A percentile compares a stretch with the other conserved stretches of the same genome.
Evolutionary conservation across 768 basidiomycete species (phyloP).

Genomic region (Rhizopogon roseolus): DNA sequence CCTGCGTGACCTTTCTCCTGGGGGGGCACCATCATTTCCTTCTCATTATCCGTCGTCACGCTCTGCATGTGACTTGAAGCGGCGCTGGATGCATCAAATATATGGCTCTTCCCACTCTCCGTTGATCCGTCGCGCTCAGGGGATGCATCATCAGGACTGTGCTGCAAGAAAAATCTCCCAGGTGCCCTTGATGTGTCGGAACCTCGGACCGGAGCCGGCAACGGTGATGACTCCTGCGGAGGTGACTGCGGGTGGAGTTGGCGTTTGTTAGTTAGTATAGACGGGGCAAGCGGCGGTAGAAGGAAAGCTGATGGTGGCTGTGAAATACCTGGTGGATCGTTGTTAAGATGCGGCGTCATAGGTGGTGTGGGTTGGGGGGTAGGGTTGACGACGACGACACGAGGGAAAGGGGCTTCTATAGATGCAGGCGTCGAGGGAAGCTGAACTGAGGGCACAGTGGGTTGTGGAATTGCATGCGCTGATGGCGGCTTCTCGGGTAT

Average conservation of each 20-base stretch:
- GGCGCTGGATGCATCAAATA: slow-evolving; percentile 29
- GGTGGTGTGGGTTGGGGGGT: slow-evolving; percentile 80
- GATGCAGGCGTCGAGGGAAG: slow-evolving; percentile 20
- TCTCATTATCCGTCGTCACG: slow-evolving; percentile 16
- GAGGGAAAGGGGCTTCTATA: slow-evolving; percentile 35
- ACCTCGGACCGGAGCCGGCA: slow-evolving; percentile 6
- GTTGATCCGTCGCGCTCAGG: slow-evolving; percentile 29
- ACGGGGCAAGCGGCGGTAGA: slow-evolving; percentile 26
- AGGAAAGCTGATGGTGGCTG: slow-evolving; percentile 22
- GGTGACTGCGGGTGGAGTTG: slow-evolving; percentile 12
- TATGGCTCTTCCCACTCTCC: slow-evolving; percentile 28
- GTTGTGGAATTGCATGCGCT: slow-evolving; percentile 10
- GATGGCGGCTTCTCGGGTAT: slow-evolving; percentile 17
- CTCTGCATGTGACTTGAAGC: slow-evolving; percentile 27
- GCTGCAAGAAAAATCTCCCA: slow-evolving; percentile 40
- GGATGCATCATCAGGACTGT: slow-evolving; percentile 36
- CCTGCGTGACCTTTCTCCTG: slow-evolving; percentile 8
- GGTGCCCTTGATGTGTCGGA: slow-evolving; percentile 19
- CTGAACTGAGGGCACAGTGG: slow-evolving; percentile 22
- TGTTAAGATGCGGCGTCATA: slow-evolving; percentile 48
- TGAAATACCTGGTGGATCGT: slow-evolving; percentile 15
- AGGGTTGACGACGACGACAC: slow-evolving; percentile 67
- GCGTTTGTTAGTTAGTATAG: slow-evolving; percentile 12
- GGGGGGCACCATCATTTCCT: slow-evolving; percentile 15
- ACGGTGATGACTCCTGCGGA: slow-evolving; percentile 1